A percentile compares a stretch with the other conserved stretches of the same genome.
These are phyloP conservation scores for Daldinia caldariorum DNA, from an alignment of 495 filamentous ascomycete genomes.

Conservation along the genomic window DNA sequence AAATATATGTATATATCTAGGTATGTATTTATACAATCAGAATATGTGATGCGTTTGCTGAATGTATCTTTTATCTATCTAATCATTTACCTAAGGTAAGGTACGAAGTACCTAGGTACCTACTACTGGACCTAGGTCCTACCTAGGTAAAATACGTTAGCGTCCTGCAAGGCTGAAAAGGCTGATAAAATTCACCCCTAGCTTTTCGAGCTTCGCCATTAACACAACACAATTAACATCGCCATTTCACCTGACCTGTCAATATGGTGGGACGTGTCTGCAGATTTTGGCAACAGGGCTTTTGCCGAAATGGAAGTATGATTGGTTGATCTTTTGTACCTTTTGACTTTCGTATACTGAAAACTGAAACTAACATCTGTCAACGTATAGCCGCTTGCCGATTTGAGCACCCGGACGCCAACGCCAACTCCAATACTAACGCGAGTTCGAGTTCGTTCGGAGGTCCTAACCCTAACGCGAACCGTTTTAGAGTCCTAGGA, in stretches of 20 bases:
- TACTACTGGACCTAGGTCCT: background rate
- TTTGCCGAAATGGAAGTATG: constrained; percentile 75
- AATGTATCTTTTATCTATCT: too few relatives aligned
- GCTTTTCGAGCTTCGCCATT: constrained; percentile 1
- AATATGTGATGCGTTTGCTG: too few relatives aligned
- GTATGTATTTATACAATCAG: too few relatives aligned
- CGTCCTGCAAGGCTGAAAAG: constrained; percentile 17
- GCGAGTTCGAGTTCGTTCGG: constrained; percentile 35
- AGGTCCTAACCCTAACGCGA: constrained; percentile 38
- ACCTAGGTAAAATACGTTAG: too few relatives aligned
- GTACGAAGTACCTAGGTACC: background rate
- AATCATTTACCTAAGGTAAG: too few relatives aligned
- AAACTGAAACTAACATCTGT: constrained; percentile 12
- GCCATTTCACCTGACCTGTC: background rate
- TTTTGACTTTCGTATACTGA: too few relatives aligned
- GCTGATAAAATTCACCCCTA: background rate
- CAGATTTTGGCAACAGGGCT: constrained; percentile 75
- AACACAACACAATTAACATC: constrained; percentile 14
- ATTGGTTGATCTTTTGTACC: background rate
- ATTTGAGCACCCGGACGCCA: constrained; percentile 56
- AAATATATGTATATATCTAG: too few relatives aligned
- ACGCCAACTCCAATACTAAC: constrained; percentile 33
- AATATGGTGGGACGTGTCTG: constrained; percentile 60
- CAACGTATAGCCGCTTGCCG: constrained; percentile 54
- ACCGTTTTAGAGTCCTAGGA: constrained; percentile 51